Conservation (phyloP, 2,329 filamentous ascomycete genomes). For the Fusarium odoratissimum region DNA sequence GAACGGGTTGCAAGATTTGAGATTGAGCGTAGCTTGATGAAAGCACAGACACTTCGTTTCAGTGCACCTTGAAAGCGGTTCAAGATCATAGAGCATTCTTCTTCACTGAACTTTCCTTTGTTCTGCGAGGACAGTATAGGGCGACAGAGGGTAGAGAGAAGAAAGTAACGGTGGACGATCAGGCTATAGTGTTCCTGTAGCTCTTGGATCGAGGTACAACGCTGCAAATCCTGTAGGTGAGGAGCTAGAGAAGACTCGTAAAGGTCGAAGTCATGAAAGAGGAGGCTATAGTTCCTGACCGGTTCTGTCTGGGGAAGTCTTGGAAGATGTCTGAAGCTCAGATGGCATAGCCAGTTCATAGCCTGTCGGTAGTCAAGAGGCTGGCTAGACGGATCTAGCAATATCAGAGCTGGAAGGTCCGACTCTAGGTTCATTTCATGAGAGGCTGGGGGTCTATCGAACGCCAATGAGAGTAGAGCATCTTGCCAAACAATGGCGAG, state of each 20-base stretch:
- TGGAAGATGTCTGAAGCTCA: background rate
- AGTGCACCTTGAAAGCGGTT: slow-evolving; percentile 10
- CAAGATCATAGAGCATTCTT: background rate
- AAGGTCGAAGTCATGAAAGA: slow-evolving; percentile 7
- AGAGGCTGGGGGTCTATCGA: slow-evolving; percentile 26
- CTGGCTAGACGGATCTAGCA: background rate
- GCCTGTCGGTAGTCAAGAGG: slow-evolving; percentile 23
- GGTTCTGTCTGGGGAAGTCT: background rate
- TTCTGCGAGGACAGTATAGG: slow-evolving; percentile 10
- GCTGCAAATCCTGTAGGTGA: background rate
- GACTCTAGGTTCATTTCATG: slow-evolving; percentile 21
- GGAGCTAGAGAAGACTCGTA: slow-evolving; percentile 3
- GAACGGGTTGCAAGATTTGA: slow-evolving; percentile 28
- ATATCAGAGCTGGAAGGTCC: slow-evolving; percentile 5
- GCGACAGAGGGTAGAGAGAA: slow-evolving; percentile 25
- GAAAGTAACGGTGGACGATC: slow-evolving; percentile 25
- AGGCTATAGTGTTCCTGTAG: slow-evolving; percentile 24
- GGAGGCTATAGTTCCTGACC: background rate
- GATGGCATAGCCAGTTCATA: slow-evolving; percentile 36
- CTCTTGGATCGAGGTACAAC: slow-evolving; percentile 24
- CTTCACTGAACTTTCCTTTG: background rate
- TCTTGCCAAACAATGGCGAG: slow-evolving; percentile 38
- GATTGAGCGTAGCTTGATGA: slow-evolving; percentile 23
- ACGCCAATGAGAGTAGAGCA: slow-evolving; percentile 30
- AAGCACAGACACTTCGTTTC: slow-evolving; percentile 14